Conservation (phyloP, 176 grass and related monocot species). For the Melocanna baccifera region DNA sequence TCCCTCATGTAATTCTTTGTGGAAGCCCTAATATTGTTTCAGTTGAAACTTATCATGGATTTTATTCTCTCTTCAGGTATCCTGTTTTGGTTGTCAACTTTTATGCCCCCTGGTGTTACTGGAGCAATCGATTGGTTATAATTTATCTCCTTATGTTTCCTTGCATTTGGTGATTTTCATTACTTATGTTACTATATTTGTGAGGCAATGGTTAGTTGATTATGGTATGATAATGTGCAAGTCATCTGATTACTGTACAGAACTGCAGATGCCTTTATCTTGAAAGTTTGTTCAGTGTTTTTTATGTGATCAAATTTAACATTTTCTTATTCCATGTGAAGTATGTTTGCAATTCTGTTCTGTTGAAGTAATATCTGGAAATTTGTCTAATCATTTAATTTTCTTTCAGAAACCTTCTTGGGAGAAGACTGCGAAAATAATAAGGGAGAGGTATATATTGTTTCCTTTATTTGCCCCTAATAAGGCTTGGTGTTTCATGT, state of each 20-base stretch:
- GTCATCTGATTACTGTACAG: background rate
- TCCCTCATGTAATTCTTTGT: background rate
- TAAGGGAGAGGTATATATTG: constrained; percentile 68
- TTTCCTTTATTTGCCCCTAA: constrained; percentile 24
- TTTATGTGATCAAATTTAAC: background rate
- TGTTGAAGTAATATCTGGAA: constrained; percentile 12
- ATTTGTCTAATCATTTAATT: constrained; percentile 23
- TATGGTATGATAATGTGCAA: background rate
- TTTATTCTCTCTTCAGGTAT: constrained; percentile 56
- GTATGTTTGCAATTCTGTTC: background rate
- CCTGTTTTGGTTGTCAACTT: constrained; percentile 91
- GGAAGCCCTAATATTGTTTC: background rate
- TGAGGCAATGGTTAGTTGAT: background rate
- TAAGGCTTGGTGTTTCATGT: background rate
- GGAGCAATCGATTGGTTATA: constrained; percentile 94
- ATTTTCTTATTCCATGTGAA: constrained; percentile 19
- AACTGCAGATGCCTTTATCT: background rate
- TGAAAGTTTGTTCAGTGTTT: background rate
- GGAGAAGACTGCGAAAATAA: constrained; percentile 90
- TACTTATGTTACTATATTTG: background rate
- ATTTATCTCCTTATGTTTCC: constrained; percentile 21
- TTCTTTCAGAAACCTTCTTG: constrained; percentile 91
- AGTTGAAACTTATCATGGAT: background rate
- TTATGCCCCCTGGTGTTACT: constrained; percentile 97
- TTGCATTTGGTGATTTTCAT: background rate